A percentile compares a stretch with the other conserved stretches of the same genome.
Conservation (phyloP, 805 yeast genomes). For the Yarrowia sp. region DNA sequence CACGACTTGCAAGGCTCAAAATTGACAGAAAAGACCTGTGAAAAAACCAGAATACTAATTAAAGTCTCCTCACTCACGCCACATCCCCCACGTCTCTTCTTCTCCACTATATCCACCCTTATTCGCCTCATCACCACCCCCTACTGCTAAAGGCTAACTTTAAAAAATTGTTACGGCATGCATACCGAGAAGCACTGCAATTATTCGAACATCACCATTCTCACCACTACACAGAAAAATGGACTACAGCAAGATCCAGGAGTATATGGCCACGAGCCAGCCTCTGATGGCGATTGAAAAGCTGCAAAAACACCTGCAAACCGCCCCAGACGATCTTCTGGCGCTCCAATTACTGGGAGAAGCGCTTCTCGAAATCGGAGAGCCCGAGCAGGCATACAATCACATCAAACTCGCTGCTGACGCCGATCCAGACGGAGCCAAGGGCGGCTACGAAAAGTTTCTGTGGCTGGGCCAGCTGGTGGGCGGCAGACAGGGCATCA, state of each 20-base stretch:
- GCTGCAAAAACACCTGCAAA: constrained; percentile 49
- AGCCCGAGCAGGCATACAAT: constrained; percentile 78
- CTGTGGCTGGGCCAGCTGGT: constrained; percentile 88
- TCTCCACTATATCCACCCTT: no score
- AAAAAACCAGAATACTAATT: no score
- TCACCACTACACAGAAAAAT: constrained; percentile 35
- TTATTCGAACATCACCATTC: not conserved
- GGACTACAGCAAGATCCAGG: constrained; percentile 52
- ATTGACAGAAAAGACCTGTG: no score
- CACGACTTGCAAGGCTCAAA: no score
- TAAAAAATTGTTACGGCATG: constrained; percentile 24
- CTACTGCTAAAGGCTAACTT: constrained; percentile 3
- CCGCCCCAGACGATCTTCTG: constrained; percentile 38
- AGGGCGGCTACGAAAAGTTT: constrained; percentile 77
- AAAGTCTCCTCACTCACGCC: no score
- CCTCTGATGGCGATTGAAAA: constrained; percentile 62
- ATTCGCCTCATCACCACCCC: not conserved
- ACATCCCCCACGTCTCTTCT: no score
- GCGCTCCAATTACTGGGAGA: constrained; percentile 64
- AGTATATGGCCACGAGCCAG: constrained; percentile 57
- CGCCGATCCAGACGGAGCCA: constrained; percentile 68
- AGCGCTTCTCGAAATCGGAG: constrained; percentile 76
- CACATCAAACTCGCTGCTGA: constrained; percentile 66
- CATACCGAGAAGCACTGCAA: not conserved
- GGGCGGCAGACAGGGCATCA: constrained; percentile 80